Percentiles rank a stretch among this genome's conserved stretches.
phyloP scores from a whole-genome alignment of 129 eudicot genomes.

The Lonicera japonica region DNA sequence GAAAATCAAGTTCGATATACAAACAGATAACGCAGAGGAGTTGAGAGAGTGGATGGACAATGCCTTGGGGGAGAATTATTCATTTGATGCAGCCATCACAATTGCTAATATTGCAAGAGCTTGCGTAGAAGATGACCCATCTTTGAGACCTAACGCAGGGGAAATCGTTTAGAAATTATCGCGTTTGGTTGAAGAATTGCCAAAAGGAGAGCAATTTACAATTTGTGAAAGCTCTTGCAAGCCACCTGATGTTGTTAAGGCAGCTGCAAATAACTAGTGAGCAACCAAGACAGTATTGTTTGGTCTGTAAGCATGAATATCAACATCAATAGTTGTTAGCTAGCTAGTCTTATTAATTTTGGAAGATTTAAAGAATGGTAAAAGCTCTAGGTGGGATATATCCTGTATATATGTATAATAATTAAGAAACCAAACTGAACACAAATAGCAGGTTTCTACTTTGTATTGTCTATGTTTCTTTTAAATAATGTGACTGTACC shows the following conservation, averaged over 20 bases:
- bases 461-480: background rate
- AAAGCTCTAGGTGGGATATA: background rate
- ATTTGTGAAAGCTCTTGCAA: slow-evolving; percentile 63
- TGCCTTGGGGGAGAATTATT: slow-evolving; percentile 60
- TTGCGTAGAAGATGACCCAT: slow-evolving; percentile 63
- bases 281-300: background rate
- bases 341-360: too few species aligned
- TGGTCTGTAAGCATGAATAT: too few species aligned
- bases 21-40: slow-evolving; percentile 41
- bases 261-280: slow-evolving; percentile 29
- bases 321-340: too few species aligned
- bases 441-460: background rate
- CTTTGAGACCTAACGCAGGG: slow-evolving; percentile 59
- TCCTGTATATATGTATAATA: background rate
- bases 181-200: slow-evolving; percentile 43
- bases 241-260: slow-evolving; percentile 66
- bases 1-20: slow-evolving; percentile 39
- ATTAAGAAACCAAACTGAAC: background rate
- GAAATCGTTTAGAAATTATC: slow-evolving; percentile 75
- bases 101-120: slow-evolving; percentile 74
- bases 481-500: background rate
- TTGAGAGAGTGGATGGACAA: slow-evolving; percentile 75
- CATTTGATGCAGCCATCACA: slow-evolving; percentile 49
- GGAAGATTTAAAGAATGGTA: background rate
- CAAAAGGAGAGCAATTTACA: slow-evolving; percentile 31